A percentile compares a stretch with the other conserved stretches of the same genome.
These are phyloP conservation scores for Dendrobium chrysotoxum DNA, from an alignment of 106 monocot genomes.

Conservation along the genomic window DNA sequence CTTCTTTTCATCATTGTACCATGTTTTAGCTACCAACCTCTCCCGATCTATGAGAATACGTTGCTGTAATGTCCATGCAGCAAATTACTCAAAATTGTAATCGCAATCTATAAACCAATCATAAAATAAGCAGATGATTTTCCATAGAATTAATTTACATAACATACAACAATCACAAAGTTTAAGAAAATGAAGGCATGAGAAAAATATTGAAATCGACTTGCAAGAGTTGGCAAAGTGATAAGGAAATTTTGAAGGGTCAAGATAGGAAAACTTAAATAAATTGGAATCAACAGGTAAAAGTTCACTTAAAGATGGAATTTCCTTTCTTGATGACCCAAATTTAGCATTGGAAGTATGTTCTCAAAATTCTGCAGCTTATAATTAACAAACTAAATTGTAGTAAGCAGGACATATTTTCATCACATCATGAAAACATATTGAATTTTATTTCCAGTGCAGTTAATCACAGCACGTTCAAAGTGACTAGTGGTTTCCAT, in stretches of 20 bases:
- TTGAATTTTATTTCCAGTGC: not conserved
- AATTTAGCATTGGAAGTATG: not conserved
- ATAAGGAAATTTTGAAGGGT: not conserved
- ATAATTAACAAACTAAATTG: not conserved
- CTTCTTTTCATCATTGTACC: slow-evolving; percentile 74
- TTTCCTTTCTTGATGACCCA: not conserved
- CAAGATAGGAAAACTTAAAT: not conserved
- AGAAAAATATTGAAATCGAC: not conserved
- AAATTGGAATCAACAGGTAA: not conserved
- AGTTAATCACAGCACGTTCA: not conserved
- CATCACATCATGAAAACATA: not conserved
- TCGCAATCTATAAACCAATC: not conserved
- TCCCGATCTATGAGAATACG: slow-evolving; percentile 60
- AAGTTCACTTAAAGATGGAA: not conserved
- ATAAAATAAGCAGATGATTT: not conserved
- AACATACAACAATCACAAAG: not conserved
- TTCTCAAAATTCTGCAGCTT: not conserved
- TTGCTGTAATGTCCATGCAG: slow-evolving; percentile 40
- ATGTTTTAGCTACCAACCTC: slow-evolving; percentile 63
- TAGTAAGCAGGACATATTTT: not conserved
- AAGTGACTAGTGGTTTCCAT: not conserved
- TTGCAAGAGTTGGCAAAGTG: not conserved
- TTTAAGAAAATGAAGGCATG: not conserved
- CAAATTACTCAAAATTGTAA: not conserved
- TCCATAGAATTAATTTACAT: not conserved